Percentiles rank a stretch among this genome's conserved stretches.
phyloP scores from a whole-genome alignment of 2,329 filamentous ascomycete genomes.

The Botrytis pseudocinerea region DNA sequence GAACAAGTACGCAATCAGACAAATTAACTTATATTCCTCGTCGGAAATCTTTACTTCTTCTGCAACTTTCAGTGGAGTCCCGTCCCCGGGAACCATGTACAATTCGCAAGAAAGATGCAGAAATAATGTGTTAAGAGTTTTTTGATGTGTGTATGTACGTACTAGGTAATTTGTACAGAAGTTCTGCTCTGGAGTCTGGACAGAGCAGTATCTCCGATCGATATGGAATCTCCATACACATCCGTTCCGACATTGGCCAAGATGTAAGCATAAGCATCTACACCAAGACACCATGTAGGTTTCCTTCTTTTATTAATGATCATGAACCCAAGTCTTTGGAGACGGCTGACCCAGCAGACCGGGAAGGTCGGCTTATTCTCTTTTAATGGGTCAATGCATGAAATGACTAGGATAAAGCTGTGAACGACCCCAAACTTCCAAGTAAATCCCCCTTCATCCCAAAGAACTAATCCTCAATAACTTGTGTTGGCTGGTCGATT shows the following conservation, averaged over 20 bases:
- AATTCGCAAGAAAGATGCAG: slow-evolving; percentile 7
- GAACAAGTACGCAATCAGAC: not conserved
- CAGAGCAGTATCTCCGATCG: not conserved
- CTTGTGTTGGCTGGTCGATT: not conserved
- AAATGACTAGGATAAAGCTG: slow-evolving; percentile 17
- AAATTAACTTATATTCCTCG: not conserved
- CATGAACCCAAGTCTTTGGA: slow-evolving; percentile 19
- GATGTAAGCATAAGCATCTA: not conserved
- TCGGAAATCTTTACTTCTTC: slow-evolving; percentile 20
- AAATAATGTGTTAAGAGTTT: not conserved
- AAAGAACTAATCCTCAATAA: not conserved
- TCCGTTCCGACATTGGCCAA: not conserved
- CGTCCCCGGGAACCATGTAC: slow-evolving; percentile 8
- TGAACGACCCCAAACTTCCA: not conserved
- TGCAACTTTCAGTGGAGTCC: not conserved
- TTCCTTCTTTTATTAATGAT: no score
- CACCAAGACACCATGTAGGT: not conserved
- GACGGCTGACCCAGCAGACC: slow-evolving; percentile 23
- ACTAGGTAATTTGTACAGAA: not conserved
- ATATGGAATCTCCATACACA: not conserved
- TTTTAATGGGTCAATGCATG: slow-evolving; percentile 22
- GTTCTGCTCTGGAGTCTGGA: not conserved
- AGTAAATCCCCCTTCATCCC: not conserved
- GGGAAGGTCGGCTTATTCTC: slow-evolving; percentile 19
- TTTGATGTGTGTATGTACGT: not conserved